Percentiles rank a stretch among this genome's conserved stretches.
Conservation (phyloP, 2,329 filamentous ascomycete genomes). For the Aureobasidium sp. region DNA sequence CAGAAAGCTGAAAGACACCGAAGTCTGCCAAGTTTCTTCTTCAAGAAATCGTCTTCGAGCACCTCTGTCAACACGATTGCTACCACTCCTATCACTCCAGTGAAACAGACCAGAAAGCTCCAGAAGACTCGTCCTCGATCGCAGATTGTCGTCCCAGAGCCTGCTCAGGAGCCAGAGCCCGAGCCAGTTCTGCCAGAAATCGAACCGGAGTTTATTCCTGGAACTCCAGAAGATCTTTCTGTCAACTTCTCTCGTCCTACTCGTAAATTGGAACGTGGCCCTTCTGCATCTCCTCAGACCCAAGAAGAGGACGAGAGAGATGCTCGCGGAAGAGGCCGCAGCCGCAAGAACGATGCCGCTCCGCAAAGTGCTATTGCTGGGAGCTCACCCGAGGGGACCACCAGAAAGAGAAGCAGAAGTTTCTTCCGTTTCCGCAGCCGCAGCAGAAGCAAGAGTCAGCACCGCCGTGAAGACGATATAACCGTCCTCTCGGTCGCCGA, state of each 20-base stretch:
- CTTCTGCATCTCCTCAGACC: background rate
- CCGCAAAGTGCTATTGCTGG: constrained; percentile 7
- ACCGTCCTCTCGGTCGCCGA: constrained; percentile 16
- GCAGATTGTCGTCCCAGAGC: background rate
- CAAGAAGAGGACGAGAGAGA: constrained; percentile 2
- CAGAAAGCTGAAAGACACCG: constrained; percentile 7
- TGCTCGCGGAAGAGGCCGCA: constrained; percentile 11
- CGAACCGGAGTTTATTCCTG: background rate
- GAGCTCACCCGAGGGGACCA: constrained; percentile 1
- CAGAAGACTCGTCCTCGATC: constrained; percentile 23
- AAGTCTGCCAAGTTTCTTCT: constrained; percentile 15
- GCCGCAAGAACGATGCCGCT: background rate
- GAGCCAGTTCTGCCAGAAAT: background rate
- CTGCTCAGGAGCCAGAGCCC: background rate
- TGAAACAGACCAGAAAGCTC: constrained; percentile 21
- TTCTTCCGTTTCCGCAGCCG: constrained; percentile 20
- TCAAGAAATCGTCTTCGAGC: constrained; percentile 6
- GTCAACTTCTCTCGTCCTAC: constrained; percentile 29
- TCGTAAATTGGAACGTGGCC: background rate
- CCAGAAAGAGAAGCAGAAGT: constrained; percentile 18
- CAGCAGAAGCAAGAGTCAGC: constrained; percentile 23
- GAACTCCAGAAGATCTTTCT: constrained; percentile 29
- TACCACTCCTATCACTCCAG: constrained; percentile 1
- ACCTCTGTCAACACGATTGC: constrained; percentile 8
- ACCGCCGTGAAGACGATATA: background rate